Evolutionary conservation across 177 flowering plant species (phyloP), one percentile per base, ranked within the genome.

Genomic region (Telopea speciosissima): DNA sequence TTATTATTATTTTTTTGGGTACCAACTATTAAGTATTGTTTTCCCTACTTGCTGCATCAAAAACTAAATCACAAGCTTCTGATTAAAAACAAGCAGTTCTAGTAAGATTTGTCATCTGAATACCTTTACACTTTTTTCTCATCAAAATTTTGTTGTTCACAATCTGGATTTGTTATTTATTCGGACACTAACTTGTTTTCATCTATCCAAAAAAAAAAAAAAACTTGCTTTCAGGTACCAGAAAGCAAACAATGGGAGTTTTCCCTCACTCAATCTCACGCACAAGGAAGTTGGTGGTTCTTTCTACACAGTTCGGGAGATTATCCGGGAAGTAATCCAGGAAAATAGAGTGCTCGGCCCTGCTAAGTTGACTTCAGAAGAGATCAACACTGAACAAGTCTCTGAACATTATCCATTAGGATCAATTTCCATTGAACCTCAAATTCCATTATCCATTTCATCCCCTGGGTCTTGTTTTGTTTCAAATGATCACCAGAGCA

Each of bases 251-350:
- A 75, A 82, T 79, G 99, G 98, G 45, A 85, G 72, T 67, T 95
- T 90, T 68, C 99, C 99, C 67, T 91, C 97, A 9, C 85, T 93
- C 62, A 89, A 77, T 74, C 90, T 91, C 66, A 90, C 99, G 7
- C 97, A 93, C 76, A 93, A 89, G 82, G 97, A 95, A 82, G 97
- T 93, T 70, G 98, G 99, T 75, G 99, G 99, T 12, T 95, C 99
- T 68, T 95, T 87, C 78, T 95, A 95, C 72, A 93, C 90, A 11
- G 88, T 95, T 3, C 84, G 99, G 24, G 98, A 95, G 81, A 88
- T 95, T 81, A 88, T 92, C 54, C 80, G 97, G 54, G 98, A 95
- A 73, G 75, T 93, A 75, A 91, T 91, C 68, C 97, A 93, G 79
- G 98, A 91, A 84, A 93, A 91, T 73, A 82, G 87, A 79, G 93